A percentile compares a stretch with the other conserved stretches of the same genome.
Evolutionary conservation across 768 basidiomycete genomes (phyloP).

Genomic region (Lyophyllum atratum): DNA sequence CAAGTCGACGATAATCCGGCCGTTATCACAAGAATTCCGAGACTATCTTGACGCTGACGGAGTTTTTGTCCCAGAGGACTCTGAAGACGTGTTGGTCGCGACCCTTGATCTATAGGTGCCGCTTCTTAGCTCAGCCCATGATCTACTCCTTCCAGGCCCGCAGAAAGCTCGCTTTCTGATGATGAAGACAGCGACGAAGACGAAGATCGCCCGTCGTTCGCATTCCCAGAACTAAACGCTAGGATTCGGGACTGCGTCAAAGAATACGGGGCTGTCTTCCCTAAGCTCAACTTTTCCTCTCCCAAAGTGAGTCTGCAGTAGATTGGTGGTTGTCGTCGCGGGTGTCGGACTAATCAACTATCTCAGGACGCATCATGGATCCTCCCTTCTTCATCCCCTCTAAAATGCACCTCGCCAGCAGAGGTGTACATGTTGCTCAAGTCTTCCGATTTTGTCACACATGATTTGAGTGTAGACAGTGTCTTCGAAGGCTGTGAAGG

Average conservation of each 20-base stretch:
- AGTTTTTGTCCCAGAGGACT: conserved; percentile 80
- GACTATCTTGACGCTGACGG: conserved; percentile 82
- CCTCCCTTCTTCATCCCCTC: conserved; percentile 76
- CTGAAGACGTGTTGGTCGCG: conserved; percentile 68
- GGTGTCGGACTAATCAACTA: background rate
- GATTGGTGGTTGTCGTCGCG: background rate
- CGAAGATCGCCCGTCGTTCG: conserved; percentile 38
- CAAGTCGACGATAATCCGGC: conserved; percentile 74
- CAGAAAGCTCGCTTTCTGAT: conserved; percentile 61
- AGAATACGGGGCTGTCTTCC: conserved; percentile 84
- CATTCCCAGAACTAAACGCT: conserved; percentile 83
- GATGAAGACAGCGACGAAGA: conserved; percentile 43
- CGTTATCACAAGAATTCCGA: conserved; percentile 62
- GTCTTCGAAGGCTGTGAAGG: conserved; percentile 70
- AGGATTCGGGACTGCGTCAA: conserved; percentile 66
- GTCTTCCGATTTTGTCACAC: conserved; percentile 86
- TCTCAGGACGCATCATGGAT: conserved; percentile 90
- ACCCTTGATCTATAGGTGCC: background rate
- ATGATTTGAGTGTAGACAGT: conserved; percentile 62
- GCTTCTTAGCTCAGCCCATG: conserved; percentile 1
- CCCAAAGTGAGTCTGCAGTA: conserved; percentile 60
- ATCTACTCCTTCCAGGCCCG: conserved; percentile 38
- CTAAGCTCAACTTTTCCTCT: conserved; percentile 96
- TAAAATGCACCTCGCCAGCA: conserved; percentile 84
- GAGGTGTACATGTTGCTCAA: conserved; percentile 94